These are phyloP conservation scores for Colletotrichum caudatum DNA, from an alignment of 2,329 filamentous ascomycete genomes.

Conservation along the genomic window DNA sequence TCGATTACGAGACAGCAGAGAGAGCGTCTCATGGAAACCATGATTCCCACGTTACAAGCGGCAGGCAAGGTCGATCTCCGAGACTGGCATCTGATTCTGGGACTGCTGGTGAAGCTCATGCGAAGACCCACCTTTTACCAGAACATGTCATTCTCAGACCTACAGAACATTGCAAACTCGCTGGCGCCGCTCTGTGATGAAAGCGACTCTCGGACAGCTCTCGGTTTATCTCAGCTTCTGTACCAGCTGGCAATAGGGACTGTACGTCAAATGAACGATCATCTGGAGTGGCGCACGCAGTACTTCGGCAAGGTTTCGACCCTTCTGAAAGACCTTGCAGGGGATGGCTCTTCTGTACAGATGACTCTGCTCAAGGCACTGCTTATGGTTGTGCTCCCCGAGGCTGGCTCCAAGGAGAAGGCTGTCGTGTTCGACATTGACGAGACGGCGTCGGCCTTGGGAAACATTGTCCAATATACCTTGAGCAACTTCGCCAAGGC, in stretches of 20 bases:
- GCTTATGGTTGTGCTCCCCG: slow-evolving; percentile 46
- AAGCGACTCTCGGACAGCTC: slow-evolving; percentile 16
- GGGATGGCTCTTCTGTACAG: slow-evolving; percentile 47
- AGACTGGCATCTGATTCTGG: slow-evolving; percentile 55
- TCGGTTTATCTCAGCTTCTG: slow-evolving; percentile 30
- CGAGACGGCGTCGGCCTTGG: slow-evolving; percentile 6
- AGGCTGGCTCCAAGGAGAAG: slow-evolving; percentile 43
- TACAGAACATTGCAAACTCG: slow-evolving; percentile 51
- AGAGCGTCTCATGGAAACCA: slow-evolving; percentile 56
- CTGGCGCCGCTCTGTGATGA: slow-evolving; percentile 42
- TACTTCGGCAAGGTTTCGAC: slow-evolving; percentile 52
- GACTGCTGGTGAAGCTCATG: slow-evolving; percentile 63
- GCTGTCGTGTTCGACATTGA: slow-evolving; percentile 10
- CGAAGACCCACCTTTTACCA: slow-evolving; percentile 64
- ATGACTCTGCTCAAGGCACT: slow-evolving; percentile 54
- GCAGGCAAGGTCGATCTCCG: slow-evolving; percentile 46
- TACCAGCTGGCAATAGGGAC: slow-evolving; percentile 45
- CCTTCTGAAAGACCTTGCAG: slow-evolving; percentile 43
- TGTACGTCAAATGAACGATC: slow-evolving; percentile 59
- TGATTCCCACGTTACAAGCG: slow-evolving; percentile 46
- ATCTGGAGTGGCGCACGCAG: slow-evolving; percentile 57
- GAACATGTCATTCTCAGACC: slow-evolving; percentile 56
- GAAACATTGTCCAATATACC: slow-evolving; percentile 19
- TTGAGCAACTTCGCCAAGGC: slow-evolving; percentile 31
- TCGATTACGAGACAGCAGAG: slow-evolving; percentile 57